Base-by-base conservation (phyloP, 345 rosid species). In the Acer saccharum region DNA sequence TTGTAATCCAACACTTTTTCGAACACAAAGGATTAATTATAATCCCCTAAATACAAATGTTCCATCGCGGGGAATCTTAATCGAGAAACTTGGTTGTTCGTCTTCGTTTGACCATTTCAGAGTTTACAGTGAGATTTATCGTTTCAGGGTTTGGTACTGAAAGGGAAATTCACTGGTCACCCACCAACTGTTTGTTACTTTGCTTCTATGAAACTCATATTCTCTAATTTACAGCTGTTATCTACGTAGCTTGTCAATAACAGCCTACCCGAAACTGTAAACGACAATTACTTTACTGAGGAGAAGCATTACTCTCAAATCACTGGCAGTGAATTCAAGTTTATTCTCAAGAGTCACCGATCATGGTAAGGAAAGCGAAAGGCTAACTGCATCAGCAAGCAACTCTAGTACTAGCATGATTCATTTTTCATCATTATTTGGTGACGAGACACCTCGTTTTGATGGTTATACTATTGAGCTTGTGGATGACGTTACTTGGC, bases 401-500 rank as follows among this genome's bases (percentile, higher is more conserved):
- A 41, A 64, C 80, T 74, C 69, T 18, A 74, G 70, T 54, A 29
- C 3, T 29, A 29, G 32, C 32, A 64, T 81, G 71, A 66, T 75
- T 76, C 65, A 57, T 50, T 84, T 84, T 69, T 85, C 87, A 69
- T 85, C 84, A 6, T 84, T 88, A 62, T 77, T 84, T 27, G 48
- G 62, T 23, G 78, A 76, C 35, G 27, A 48, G 20, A 77, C 11
- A 16, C 75, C 86, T 54, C 78, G 74, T 44, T 69, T 41, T 16
- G 83, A 77, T 25, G 27, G 27, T 25, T 25, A 25, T 25, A 25
- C 0, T 74, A 79, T 95, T 62, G 94, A 94, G 85, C 87, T 92
- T 41, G 90, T 93, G 64, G 99, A 93, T 71, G 86, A 89, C 54
- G 94, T 87, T 46, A 67, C 92, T 77, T 93, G 98, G 98, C 78